phyloP scores from a whole-genome alignment of 495 filamentous ascomycete genomes.

The Penicillium maclennaniae region DNA sequence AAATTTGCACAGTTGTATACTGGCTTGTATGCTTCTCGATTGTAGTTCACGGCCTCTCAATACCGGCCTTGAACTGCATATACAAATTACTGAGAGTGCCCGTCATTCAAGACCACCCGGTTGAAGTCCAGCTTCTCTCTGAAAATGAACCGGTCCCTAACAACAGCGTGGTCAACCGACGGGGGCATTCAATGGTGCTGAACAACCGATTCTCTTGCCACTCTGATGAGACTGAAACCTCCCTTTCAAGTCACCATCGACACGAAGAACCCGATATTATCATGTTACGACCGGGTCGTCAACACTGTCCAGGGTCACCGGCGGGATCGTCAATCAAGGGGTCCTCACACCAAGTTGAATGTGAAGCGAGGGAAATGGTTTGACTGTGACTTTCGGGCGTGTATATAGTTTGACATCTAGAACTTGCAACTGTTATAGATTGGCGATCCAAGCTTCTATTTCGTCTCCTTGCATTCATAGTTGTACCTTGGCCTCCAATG shows the following conservation, averaged over 20 bases:
- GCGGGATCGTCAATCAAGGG: conserved; percentile 7
- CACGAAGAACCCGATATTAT: conserved; percentile 1
- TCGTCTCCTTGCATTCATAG: no score
- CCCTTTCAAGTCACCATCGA: background rate
- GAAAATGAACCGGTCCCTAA: conserved; percentile 47
- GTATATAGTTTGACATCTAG: background rate
- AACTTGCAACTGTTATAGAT: no score
- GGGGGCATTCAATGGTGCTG: conserved; percentile 43
- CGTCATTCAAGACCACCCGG: conserved; percentile 49
- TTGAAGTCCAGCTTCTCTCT: conserved; percentile 46
- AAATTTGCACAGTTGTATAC: conserved; percentile 44
- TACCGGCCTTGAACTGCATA: conserved; percentile 46
- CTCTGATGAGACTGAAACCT: background rate
- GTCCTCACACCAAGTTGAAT: conserved; percentile 5
- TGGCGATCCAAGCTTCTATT: no score
- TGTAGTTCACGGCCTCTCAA: conserved; percentile 54
- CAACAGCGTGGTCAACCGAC: conserved; percentile 46
- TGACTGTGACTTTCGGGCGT: background rate
- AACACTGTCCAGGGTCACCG: background rate
- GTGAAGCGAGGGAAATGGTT: conserved; percentile 3
- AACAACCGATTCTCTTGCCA: conserved; percentile 52
- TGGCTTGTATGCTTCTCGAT: conserved; percentile 58
- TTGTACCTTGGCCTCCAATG: no score
- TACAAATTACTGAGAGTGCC: conserved; percentile 44
- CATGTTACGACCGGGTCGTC: background rate